Evolutionary conservation across 176 grass and related monocot species (phyloP).

Genomic region (Oryza glaberrima): DNA sequence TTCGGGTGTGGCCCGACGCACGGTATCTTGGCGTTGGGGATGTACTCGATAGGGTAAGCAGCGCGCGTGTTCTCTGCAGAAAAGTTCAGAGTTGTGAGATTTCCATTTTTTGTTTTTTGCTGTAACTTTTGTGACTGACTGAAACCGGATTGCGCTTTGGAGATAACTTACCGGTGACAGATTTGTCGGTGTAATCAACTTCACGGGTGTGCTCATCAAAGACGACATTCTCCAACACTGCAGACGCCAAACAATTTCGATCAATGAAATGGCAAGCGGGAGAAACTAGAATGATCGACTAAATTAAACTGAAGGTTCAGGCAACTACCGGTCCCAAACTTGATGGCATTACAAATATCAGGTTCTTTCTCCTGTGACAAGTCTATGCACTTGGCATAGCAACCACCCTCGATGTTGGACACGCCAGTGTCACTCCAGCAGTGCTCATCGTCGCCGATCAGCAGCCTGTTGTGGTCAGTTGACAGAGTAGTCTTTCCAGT

Average conservation of each 20-base stretch:
- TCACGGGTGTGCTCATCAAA: slow-evolving; percentile 95
- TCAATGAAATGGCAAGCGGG: background rate
- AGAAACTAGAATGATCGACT: background rate
- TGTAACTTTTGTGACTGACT: background rate
- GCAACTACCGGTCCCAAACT: slow-evolving; percentile 85
- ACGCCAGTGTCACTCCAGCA: slow-evolving; percentile 93
- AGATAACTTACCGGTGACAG: slow-evolving; percentile 75
- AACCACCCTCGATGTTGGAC: slow-evolving; percentile 97
- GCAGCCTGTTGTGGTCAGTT: slow-evolving; percentile 83
- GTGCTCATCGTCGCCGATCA: slow-evolving; percentile 96
- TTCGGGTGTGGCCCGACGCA: slow-evolving; percentile 95
- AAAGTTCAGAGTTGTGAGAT: background rate
- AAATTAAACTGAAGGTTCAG: background rate
- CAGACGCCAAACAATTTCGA: background rate
- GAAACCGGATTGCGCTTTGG: background rate
- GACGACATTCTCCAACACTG: slow-evolving; percentile 96
- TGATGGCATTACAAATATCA: slow-evolving; percentile 99
- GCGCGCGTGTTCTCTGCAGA: slow-evolving; percentile 89
- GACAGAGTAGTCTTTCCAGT: slow-evolving; percentile 96
- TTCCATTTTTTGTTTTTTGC: background rate
- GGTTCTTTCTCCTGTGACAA: slow-evolving; percentile 87
- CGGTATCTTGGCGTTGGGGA: slow-evolving; percentile 89
- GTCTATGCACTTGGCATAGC: slow-evolving; percentile 97
- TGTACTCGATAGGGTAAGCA: slow-evolving; percentile 95
- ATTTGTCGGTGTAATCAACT: slow-evolving; percentile 91